A percentile compares a stretch with the other conserved stretches of the same genome.
phyloP scores from a whole-genome alignment of 176 grass and related monocot species.

The Bothriochloa decipiens region DNA sequence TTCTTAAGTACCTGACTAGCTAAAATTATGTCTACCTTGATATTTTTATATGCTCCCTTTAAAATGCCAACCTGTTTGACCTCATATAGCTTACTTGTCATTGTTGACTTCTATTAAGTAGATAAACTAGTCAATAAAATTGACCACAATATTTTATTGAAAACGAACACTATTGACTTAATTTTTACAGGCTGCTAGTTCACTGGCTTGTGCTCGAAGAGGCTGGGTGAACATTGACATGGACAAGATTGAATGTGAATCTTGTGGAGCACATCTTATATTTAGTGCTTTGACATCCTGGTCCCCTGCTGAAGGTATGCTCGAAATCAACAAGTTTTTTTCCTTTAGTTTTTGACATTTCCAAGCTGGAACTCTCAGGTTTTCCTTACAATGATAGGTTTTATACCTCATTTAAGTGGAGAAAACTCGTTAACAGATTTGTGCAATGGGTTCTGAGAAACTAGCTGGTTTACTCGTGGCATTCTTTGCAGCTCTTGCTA shows the following conservation, averaged over 20 bases:
- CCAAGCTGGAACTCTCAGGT: constrained; percentile 13
- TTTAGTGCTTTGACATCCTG: constrained; percentile 70
- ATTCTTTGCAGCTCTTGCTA: background rate
- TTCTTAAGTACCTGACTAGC: background rate
- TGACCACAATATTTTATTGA: background rate
- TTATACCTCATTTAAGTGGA: constrained; percentile 6
- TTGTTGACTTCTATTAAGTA: constrained; percentile 7
- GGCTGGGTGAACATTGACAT: constrained; percentile 87
- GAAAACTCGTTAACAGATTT: background rate
- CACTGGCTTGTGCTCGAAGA: constrained; percentile 77
- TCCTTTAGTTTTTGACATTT: background rate
- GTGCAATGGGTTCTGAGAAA: background rate
- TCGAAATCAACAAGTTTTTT: background rate
- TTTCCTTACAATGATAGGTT: background rate
- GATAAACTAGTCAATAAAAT: background rate
- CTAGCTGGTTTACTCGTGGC: background rate
- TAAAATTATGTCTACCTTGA: constrained; percentile 12
- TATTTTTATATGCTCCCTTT: background rate
- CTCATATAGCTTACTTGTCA: background rate
- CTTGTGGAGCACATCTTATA: constrained; percentile 81
- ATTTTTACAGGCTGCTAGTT: constrained; percentile 74
- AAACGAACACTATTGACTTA: constrained; percentile 36
- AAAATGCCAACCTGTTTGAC: constrained; percentile 4
- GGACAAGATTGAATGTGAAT: constrained; percentile 90
- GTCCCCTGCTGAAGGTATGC: constrained; percentile 87